phyloP scores from a whole-genome alignment of 2,329 filamentous ascomycete genomes.

The Fusarium proliferatum region DNA sequence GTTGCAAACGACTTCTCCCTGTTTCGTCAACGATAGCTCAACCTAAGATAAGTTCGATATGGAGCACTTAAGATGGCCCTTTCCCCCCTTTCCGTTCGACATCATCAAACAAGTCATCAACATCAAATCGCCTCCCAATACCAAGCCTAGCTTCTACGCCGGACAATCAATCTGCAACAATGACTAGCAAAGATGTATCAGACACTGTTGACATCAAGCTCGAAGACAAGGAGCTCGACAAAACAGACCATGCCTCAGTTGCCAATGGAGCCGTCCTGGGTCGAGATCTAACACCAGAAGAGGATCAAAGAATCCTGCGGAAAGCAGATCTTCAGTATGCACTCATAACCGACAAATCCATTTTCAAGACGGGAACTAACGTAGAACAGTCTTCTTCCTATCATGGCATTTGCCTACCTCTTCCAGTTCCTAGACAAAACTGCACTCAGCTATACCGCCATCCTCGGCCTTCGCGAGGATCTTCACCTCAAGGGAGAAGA shows the following conservation, averaged over 20 bases:
- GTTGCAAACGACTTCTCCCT: background rate
- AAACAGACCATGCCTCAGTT: background rate
- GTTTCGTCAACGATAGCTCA: background rate
- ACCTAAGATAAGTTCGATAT: background rate
- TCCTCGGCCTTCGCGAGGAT: background rate
- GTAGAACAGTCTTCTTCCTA: background rate
- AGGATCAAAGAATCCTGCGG: background rate
- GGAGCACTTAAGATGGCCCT: background rate
- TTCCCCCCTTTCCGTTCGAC: background rate
- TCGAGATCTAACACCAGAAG: background rate
- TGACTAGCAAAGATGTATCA: background rate
- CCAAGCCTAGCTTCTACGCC: background rate
- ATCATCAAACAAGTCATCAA: background rate
- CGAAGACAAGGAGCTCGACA: background rate
- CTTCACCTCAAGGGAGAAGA: background rate
- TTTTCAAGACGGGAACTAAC: background rate
- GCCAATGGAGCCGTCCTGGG: background rate
- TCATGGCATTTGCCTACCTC: background rate
- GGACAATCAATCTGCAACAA: background rate
- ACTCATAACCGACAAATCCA: too few species aligned
- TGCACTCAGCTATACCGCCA: background rate
- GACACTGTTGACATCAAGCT: background rate
- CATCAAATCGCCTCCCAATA: too few species aligned
- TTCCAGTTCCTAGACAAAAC: background rate
- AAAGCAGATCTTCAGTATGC: background rate